These are phyloP conservation scores for Ricinus communis DNA, from an alignment of 345 rosid genomes.

Conservation along the genomic window DNA sequence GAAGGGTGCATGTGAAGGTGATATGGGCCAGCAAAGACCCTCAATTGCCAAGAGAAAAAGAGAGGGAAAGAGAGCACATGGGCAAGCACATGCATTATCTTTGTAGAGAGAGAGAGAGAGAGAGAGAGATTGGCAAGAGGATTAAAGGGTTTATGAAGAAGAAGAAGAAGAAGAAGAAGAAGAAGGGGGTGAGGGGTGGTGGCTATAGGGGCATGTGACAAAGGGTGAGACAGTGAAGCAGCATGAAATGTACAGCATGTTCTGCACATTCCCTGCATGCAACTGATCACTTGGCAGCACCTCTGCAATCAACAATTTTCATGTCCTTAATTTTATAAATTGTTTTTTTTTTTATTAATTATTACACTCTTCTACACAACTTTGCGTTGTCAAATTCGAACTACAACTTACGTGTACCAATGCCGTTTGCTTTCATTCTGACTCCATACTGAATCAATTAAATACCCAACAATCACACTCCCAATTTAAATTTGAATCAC, in stretches of 20 bases:
- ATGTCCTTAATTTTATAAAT: no score
- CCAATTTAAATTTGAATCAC: no score
- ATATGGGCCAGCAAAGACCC: slow-evolving; percentile 54
- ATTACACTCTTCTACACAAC: no score
- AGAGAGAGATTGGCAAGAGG: no score
- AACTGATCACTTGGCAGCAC: slow-evolving; percentile 7
- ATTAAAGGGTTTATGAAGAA: no score
- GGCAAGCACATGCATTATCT: slow-evolving; percentile 35
- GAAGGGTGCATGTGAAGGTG: slow-evolving; percentile 63
- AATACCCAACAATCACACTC: no score
- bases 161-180: no score
- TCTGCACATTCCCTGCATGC: slow-evolving; percentile 66
- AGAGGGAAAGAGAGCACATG: slow-evolving; percentile 29
- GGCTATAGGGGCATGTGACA: slow-evolving; percentile 15
- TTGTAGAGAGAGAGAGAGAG: background rate
- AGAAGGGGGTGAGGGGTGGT: no score
- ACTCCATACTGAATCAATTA: no score
- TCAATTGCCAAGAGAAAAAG: slow-evolving; percentile 8
- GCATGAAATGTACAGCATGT: slow-evolving; percentile 52
- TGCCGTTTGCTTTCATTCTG: no score
- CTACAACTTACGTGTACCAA: no score
- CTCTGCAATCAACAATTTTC: background rate
- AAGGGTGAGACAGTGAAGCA: slow-evolving; percentile 46
- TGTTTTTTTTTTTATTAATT: background rate
- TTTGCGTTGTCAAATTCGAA: no score